A percentile compares a stretch with the other conserved stretches of the same genome.
Evolutionary conservation across 768 basidiomycete genomes (phyloP).

Genomic region (Podaxis carcinomalis): DNA sequence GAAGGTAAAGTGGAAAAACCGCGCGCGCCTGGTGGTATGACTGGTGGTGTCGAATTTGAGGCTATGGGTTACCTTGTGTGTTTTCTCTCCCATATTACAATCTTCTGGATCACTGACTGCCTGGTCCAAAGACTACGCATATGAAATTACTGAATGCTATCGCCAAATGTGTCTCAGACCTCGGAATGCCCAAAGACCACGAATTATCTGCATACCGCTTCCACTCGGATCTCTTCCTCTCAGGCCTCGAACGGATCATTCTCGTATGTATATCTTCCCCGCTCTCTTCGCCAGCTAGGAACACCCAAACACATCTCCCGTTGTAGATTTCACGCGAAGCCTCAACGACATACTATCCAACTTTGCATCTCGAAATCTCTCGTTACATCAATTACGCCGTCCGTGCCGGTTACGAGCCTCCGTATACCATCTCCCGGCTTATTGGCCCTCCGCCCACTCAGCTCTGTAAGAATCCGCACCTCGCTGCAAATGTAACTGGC

Average conservation of each 20-base stretch:
- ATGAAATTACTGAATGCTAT: conserved; percentile 83
- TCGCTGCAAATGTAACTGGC: neutral
- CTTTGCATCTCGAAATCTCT: conserved; percentile 89
- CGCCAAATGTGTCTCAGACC: conserved; percentile 56
- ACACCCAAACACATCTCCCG: neutral
- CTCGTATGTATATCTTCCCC: conserved; percentile 47
- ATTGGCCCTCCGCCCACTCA: conserved; percentile 73
- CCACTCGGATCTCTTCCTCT: conserved; percentile 84
- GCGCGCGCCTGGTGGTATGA: conserved; percentile 95
- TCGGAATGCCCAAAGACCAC: conserved; percentile 63
- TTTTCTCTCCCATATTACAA: conserved; percentile 12
- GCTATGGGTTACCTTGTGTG: conserved; percentile 93
- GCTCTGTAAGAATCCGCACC: conserved; percentile 42
- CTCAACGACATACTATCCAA: conserved; percentile 91
- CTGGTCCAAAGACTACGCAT: conserved; percentile 67
- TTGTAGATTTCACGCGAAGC: conserved; percentile 89
- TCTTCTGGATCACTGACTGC: neutral
- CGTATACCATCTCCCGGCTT: conserved; percentile 75
- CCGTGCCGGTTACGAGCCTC: conserved; percentile 69
- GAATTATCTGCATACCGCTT: conserved; percentile 78
- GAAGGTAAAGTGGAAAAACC: conserved; percentile 84
- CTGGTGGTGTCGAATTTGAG: conserved; percentile 97
- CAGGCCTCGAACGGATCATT: conserved; percentile 88
- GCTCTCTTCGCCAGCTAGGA: neutral
- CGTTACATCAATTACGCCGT: conserved; percentile 73